Base-by-base conservation (phyloP, 345 rosid genomes). In the Noccaea bulbosa region DNA sequence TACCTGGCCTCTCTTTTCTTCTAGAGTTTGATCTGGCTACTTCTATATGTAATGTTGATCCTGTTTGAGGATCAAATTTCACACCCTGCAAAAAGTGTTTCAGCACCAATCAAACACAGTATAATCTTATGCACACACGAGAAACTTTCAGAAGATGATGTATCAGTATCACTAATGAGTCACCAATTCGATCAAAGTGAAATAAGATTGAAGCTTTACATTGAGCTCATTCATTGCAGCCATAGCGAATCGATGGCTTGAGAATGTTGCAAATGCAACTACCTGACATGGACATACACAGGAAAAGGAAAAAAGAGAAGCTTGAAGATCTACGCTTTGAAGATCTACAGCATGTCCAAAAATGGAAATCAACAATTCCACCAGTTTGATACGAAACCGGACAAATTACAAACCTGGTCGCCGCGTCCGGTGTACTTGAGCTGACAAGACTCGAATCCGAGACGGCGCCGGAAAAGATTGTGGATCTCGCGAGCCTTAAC, bases 391-490 rank as follows among this genome's bases (percentile, higher is more conserved):
- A 27, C 30, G 12, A 24, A 38, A 47, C 7, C 2, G 64, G 67
- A 46, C 37, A 7, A 6, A n/a, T 40, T 11, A 30, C 5, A 15
- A 41, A 88, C 97, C 96, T 90, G 96, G 76, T 90, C 84, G 68
- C 98, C 96, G 3, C 90, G 90, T 48, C 97, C 97, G 20, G 96
- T 90, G 80, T 93, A 93, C 81, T 93, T 90, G 72, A 93, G 93
- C 86, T 93, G 97, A 65, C 87, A 87, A 60, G 76, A 83, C 24
- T 88, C 92, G 71, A 88, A 93, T 5, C 97, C 96, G 0, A 79
- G 84, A 62, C 86, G 86, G 1, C 85, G 88, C 9, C 93, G 93
- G 70, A 90, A 93, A 24, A 93, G 90, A 71, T 90, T 90, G 83
- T 92, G 93, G 74, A 93, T 90, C 80, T 88, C 98, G 11, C 98